Conservation (phyloP, 176 grass and related monocot genomes). For the Neostapfia colusana region DNA sequence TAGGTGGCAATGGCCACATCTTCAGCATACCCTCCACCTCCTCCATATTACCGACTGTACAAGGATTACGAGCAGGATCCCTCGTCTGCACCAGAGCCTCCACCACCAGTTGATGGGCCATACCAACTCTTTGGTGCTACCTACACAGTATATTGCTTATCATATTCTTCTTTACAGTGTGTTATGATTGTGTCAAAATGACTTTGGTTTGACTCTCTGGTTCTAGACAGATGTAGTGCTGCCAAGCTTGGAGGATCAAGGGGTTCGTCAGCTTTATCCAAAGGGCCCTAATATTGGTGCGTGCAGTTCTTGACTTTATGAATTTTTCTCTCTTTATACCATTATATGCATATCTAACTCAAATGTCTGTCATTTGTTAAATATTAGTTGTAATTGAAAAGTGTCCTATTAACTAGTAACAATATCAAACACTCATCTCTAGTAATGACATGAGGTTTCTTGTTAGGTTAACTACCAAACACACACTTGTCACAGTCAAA, state of each 20-base stretch:
- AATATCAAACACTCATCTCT: too few species aligned
- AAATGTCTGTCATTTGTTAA: slow-evolving; percentile 20
- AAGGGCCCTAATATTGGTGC: slow-evolving; percentile 63
- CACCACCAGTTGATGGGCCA: slow-evolving; percentile 49
- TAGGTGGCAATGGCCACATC: slow-evolving; percentile 58
- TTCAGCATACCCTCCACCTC: slow-evolving; percentile 72
- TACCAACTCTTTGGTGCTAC: slow-evolving; percentile 62
- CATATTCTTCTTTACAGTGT: not conserved
- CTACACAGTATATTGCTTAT: slow-evolving; percentile 58
- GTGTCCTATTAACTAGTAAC: too few species aligned
- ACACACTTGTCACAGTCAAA: too few species aligned
- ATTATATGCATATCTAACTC: not conserved
- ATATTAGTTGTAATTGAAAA: not conserved
- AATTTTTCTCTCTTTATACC: not conserved
- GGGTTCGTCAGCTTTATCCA: slow-evolving; percentile 79
- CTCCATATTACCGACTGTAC: slow-evolving; percentile 81
- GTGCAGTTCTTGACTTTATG: slow-evolving; percentile 1
- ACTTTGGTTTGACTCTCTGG: slow-evolving; percentile 2
- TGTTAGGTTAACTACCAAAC: too few species aligned
- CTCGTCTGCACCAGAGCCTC: slow-evolving; percentile 64
- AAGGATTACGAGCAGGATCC: slow-evolving; percentile 71
- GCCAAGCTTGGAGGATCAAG: slow-evolving; percentile 83
- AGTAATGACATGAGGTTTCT: too few species aligned
- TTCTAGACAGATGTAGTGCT: slow-evolving; percentile 72
- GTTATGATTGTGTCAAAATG: not conserved